Evolutionary conservation across 306 rosid genomes (phyloP).

Genomic region (Inga oerstediana): DNA sequence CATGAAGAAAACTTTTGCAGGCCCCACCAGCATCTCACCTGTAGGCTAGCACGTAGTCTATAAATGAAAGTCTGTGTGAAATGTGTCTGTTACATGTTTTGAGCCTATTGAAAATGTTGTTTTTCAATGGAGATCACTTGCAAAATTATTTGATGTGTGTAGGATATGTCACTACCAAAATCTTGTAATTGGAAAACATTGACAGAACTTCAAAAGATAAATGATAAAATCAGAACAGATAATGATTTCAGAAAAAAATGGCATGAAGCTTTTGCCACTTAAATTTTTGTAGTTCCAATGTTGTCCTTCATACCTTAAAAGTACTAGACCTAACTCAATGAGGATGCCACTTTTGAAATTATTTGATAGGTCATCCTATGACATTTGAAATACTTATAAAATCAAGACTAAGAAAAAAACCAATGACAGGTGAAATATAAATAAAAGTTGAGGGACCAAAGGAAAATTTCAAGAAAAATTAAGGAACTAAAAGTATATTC

Average conservation of each 20-base stretch:
- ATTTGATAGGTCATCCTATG: background rate
- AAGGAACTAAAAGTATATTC: background rate
- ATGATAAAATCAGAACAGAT: background rate
- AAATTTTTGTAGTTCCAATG: background rate
- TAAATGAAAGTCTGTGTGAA: background rate
- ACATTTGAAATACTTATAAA: background rate
- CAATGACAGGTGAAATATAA: background rate
- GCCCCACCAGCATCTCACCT: slow-evolving; percentile 87
- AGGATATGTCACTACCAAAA: background rate
- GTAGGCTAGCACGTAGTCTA: slow-evolving; percentile 28
- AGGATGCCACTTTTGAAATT: background rate
- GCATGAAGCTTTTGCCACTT: background rate
- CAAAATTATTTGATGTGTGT: background rate
- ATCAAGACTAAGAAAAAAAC: background rate
- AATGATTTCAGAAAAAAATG: background rate
- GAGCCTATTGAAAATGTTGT: background rate
- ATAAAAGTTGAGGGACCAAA: background rate
- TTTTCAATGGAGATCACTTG: background rate
- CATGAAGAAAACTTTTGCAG: slow-evolving; percentile 73
- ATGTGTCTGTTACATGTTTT: background rate
- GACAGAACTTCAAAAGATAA: background rate
- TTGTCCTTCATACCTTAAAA: background rate
- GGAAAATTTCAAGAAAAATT: background rate
- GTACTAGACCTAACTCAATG: background rate
- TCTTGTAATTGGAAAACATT: background rate